Evolutionary conservation across 1,284 basidiomycete genomes (phyloP).

Genomic region (Naganishia sp.): DNA sequence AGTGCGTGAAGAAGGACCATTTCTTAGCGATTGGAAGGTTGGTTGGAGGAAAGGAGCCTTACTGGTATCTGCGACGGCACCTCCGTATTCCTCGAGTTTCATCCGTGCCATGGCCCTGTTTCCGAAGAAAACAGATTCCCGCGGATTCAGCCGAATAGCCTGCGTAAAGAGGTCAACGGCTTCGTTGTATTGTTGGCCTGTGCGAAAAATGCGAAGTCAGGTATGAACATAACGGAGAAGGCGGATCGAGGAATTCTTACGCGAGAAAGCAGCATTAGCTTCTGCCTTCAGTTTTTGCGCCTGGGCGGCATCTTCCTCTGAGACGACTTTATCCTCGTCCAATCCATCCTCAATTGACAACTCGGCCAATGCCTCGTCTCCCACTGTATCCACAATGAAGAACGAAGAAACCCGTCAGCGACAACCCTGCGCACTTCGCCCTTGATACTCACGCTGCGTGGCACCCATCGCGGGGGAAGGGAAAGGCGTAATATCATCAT

Average conservation of each 20-base stretch:
- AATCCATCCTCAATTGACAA: slow-evolving; percentile 50
- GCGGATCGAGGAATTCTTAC: slow-evolving; percentile 55
- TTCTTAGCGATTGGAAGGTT: neutral
- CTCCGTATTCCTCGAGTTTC: slow-evolving; percentile 58
- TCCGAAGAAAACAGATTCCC: slow-evolving; percentile 53
- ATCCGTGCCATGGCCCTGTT: slow-evolving; percentile 57
- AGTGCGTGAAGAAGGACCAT: neutral
- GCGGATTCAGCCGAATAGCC: slow-evolving; percentile 76
- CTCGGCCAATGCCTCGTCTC: slow-evolving; percentile 34
- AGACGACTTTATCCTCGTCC: slow-evolving; percentile 51
- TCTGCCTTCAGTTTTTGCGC: slow-evolving; percentile 73
- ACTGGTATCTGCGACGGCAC: slow-evolving; percentile 54
- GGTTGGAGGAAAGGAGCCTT: neutral
- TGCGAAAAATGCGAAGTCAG: neutral
- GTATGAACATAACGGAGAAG: neutral
- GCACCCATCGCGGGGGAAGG: slow-evolving; percentile 47
- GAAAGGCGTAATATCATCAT: slow-evolving; percentile 52
- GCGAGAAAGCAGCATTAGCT: slow-evolving; percentile 81
- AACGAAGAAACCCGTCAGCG: slow-evolving; percentile 9
- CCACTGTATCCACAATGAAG: neutral
- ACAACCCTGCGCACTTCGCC: neutral
- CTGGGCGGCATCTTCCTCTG: slow-evolving; percentile 67
- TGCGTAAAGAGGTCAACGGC: slow-evolving; percentile 73
- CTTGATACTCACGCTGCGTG: slow-evolving; percentile 42
- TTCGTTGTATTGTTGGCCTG: slow-evolving; percentile 63